phyloP scores from a whole-genome alignment of 2,329 filamentous ascomycete species.

The Dactylellina haptotyla region DNA sequence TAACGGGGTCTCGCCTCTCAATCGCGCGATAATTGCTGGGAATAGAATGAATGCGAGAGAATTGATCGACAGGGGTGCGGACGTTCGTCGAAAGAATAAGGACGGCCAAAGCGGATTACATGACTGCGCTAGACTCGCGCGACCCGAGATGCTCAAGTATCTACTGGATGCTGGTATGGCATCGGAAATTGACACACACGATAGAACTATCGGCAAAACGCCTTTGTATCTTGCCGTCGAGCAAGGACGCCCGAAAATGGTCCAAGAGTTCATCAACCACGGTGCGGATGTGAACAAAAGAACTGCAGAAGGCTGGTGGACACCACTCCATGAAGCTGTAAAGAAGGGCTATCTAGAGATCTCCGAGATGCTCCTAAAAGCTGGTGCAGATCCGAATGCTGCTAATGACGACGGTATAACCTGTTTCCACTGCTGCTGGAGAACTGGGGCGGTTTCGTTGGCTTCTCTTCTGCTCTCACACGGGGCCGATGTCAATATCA shows the following conservation, averaged over 20 bases:
- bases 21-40: slow-evolving; percentile 14
- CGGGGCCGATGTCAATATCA: slow-evolving; percentile 44
- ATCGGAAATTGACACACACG: slow-evolving; percentile 7
- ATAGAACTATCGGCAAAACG: slow-evolving; percentile 8
- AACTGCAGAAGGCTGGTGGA: slow-evolving; percentile 25
- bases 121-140: slow-evolving; percentile 23
- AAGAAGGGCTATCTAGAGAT: slow-evolving; percentile 39
- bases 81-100: neutral
- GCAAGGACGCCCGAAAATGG: slow-evolving; percentile 11
- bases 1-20: slow-evolving; percentile 8
- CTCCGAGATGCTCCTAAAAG: slow-evolving; percentile 25
- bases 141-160: slow-evolving; percentile 20
- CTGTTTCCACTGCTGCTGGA: slow-evolving; percentile 29
- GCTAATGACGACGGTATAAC: slow-evolving; percentile 25
- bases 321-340: slow-evolving; percentile 27
- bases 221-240: slow-evolving; percentile 27
- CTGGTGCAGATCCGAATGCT: slow-evolving; percentile 35
- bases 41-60: slow-evolving; percentile 10
- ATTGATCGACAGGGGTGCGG: slow-evolving; percentile 19
- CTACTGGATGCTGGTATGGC: slow-evolving; percentile 24
- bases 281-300: slow-evolving; percentile 26
- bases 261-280: slow-evolving; percentile 11
- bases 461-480: slow-evolving; percentile 20
- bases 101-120: slow-evolving; percentile 1
- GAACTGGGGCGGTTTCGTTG: slow-evolving; percentile 30